These are phyloP conservation scores for Dalbergia cultrata DNA, from an alignment of 306 rosid genomes.

Conservation along the genomic window DNA sequence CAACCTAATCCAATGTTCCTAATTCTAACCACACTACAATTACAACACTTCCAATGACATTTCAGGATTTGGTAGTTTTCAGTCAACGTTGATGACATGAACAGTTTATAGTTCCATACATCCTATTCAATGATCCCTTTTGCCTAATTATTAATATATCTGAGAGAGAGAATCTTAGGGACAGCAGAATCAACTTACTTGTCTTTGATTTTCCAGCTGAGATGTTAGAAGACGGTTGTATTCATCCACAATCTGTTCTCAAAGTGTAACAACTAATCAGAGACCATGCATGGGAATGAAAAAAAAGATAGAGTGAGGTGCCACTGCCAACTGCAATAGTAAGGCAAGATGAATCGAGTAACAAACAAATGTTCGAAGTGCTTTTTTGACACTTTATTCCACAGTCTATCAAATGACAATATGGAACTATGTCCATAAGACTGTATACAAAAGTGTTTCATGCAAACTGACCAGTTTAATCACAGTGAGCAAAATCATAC, in stretches of 20 bases:
- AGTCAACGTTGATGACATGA: conserved; percentile 33
- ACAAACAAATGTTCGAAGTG: neutral
- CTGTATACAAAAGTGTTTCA: conserved; percentile 1
- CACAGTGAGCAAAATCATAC: conserved; percentile 23
- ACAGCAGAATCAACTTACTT: conserved; percentile 57
- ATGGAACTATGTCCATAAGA: conserved; percentile 10
- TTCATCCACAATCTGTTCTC: conserved; percentile 85
- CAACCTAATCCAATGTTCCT: neutral
- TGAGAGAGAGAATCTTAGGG: conserved; percentile 31
- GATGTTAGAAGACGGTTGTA: conserved; percentile 90
- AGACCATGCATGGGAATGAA: conserved; percentile 33
- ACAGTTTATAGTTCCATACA: conserved; percentile 21
- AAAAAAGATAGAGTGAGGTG: neutral
- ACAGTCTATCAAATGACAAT: conserved; percentile 27
- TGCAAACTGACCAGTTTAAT: conserved; percentile 19
- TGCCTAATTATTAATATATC: conserved; percentile 34
- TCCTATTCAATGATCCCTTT: conserved; percentile 18
- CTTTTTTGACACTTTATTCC: conserved; percentile 1
- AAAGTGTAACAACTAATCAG: conserved; percentile 49
- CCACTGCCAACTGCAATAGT: conserved; percentile 32
- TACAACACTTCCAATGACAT: conserved; percentile 31
- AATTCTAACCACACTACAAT: conserved; percentile 27
- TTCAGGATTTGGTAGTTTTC: conserved; percentile 21
- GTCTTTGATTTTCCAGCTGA: conserved; percentile 94
- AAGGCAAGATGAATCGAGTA: conserved; percentile 16